Conservation (phyloP, 129 eudicot species). For the Centella asiatica region DNA sequence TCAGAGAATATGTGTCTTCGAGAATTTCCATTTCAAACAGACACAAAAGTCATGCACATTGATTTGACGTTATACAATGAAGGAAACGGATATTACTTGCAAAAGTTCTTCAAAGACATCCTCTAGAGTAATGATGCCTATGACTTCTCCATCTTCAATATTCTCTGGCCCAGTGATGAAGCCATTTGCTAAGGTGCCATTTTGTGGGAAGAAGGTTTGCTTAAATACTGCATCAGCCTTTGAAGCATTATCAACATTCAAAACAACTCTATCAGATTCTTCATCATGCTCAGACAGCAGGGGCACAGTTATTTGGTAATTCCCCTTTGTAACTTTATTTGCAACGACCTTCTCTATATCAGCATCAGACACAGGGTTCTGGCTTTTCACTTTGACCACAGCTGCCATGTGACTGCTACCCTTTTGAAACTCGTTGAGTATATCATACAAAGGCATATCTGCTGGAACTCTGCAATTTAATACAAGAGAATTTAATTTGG, state of each 20-base stretch:
- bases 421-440: slow-evolving; percentile 91
- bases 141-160: slow-evolving; percentile 81
- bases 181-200: slow-evolving; percentile 20
- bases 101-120: slow-evolving; percentile 98
- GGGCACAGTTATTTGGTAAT: slow-evolving; percentile 46
- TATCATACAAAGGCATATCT: slow-evolving; percentile 93
- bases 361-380: slow-evolving; percentile 24
- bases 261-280: slow-evolving; percentile 27
- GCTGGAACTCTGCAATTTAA: slow-evolving; percentile 61
- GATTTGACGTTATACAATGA: not conserved
- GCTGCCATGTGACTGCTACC: slow-evolving; percentile 99
- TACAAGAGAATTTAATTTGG: no score
- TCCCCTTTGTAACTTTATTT: slow-evolving; percentile 16
- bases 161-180: slow-evolving; percentile 32
- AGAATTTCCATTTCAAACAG: not conserved
- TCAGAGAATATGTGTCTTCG: no score
- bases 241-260: slow-evolving; percentile 40
- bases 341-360: slow-evolving; percentile 17
- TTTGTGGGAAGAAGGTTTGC: slow-evolving; percentile 9
- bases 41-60: not conserved
- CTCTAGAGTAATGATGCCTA: slow-evolving; percentile 92
- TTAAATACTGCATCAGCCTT: slow-evolving; percentile 14
- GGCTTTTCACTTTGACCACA: slow-evolving; percentile 68
- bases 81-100: slow-evolving; percentile 44
- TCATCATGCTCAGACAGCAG: slow-evolving; percentile 46